These are phyloP conservation scores for Macrotyloma uniflorum DNA, from an alignment of 306 rosid species.

Conservation along the genomic window DNA sequence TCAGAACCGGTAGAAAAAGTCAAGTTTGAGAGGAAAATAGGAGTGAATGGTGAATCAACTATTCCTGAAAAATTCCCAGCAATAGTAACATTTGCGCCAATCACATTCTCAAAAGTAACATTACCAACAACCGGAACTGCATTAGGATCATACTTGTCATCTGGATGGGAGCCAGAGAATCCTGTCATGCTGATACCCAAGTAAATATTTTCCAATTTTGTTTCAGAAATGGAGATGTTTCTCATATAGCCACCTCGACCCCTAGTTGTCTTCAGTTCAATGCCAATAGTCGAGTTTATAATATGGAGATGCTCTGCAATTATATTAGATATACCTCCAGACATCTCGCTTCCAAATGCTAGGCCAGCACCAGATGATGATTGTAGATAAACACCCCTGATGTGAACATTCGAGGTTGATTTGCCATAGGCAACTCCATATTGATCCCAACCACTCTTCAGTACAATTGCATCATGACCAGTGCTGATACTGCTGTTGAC, in stretches of 20 bases:
- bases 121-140: conserved; percentile 50
- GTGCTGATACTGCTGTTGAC: conserved; percentile 60
- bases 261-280: conserved; percentile 56
- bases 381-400: conserved; percentile 48
- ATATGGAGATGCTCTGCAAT: conserved; percentile 47
- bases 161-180: conserved; percentile 61
- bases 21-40: conserved; percentile 58
- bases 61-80: conserved; percentile 68
- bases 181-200: conserved; percentile 52
- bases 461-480: conserved; percentile 62
- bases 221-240: conserved; percentile 45
- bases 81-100: conserved; percentile 46
- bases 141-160: conserved; percentile 60
- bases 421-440: conserved; percentile 60
- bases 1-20: conserved; percentile 42
- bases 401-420: conserved; percentile 55
- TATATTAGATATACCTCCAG: conserved; percentile 63
- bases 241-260: conserved; percentile 74
- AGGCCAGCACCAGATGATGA: conserved; percentile 60
- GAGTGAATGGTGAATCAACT: conserved; percentile 45
- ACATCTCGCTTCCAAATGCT: conserved; percentile 72
- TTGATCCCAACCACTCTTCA: conserved; percentile 82
- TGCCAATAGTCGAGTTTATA: conserved; percentile 48
- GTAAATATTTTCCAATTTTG: conserved; percentile 43
- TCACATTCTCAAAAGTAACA: conserved; percentile 51